These are phyloP conservation scores for Penicillium janthinellum DNA, from an alignment of 2,329 filamentous ascomycete genomes.

Conservation along the genomic window DNA sequence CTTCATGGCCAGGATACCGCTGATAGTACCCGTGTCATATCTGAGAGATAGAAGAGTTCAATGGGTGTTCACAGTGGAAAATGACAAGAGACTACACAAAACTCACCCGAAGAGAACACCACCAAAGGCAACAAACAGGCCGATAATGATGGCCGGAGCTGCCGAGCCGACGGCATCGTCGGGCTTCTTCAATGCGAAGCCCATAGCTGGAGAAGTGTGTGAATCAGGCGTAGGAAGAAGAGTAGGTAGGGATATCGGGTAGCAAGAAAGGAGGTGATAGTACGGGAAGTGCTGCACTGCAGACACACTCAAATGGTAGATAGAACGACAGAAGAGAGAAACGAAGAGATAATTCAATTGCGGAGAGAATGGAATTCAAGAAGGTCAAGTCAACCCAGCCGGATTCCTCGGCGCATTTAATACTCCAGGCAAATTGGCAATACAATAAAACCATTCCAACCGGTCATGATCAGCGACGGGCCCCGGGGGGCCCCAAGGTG, in stretches of 20 bases:
- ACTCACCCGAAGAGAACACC: slow-evolving; percentile 60
- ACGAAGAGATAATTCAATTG: background rate
- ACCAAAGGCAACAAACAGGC: slow-evolving; percentile 61
- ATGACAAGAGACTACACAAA: background rate
- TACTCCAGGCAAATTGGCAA: slow-evolving; percentile 12
- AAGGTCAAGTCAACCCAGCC: background rate
- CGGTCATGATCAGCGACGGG: background rate
- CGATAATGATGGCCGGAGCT: slow-evolving; percentile 55
- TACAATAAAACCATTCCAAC: background rate
- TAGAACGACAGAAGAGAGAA: slow-evolving; percentile 1
- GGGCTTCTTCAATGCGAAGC: slow-evolving; percentile 49
- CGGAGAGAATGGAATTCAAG: background rate
- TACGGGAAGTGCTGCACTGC: slow-evolving; percentile 7
- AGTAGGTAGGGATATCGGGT: background rate
- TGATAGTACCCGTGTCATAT: slow-evolving; percentile 59
- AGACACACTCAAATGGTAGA: slow-evolving; percentile 1
- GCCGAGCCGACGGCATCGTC: slow-evolving; percentile 50
- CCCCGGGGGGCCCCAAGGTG: background rate
- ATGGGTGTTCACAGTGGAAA: background rate
- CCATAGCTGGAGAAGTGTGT: slow-evolving; percentile 35
- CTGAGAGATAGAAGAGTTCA: slow-evolving; percentile 14
- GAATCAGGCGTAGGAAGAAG: background rate
- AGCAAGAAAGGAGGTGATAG: background rate
- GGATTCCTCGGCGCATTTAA: slow-evolving; percentile 1
- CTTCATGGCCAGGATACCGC: slow-evolving; percentile 54